These are phyloP conservation scores for Exserohilum rostratum DNA, from an alignment of 2,329 filamentous ascomycete species.

Conservation along the genomic window DNA sequence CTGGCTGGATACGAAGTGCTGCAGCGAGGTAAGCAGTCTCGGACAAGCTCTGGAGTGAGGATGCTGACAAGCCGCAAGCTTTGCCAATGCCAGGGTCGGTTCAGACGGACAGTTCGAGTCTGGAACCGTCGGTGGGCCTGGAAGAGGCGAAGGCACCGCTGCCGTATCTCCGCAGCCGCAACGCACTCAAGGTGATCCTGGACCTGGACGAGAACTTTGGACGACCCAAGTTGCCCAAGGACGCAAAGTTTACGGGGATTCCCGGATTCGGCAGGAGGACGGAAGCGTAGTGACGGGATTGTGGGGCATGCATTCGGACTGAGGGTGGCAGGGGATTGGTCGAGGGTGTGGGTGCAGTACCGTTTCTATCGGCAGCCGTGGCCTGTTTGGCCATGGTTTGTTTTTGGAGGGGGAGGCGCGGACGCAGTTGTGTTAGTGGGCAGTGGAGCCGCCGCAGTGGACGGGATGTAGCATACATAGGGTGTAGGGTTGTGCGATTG, in stretches of 20 bases:
- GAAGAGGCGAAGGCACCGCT: conserved; percentile 68
- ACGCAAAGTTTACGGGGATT: conserved; percentile 43
- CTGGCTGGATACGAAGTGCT: conserved; percentile 93
- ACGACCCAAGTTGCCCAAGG: conserved; percentile 64
- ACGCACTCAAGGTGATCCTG: conserved; percentile 93
- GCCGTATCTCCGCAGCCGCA: conserved; percentile 76
- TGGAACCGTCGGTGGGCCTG: conserved; percentile 68
- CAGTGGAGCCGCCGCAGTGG: conserved; percentile 23
- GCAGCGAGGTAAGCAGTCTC: conserved; percentile 60
- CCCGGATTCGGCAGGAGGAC: conserved; percentile 45
- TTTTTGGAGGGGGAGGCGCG: conserved; percentile 32
- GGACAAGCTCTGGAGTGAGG: background rate
- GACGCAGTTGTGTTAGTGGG: conserved; percentile 21
- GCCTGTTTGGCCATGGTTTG: conserved; percentile 36
- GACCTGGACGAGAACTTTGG: conserved; percentile 96
- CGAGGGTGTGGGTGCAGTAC: conserved; percentile 25
- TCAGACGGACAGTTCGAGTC: conserved; percentile 52
- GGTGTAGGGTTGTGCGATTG: conserved; percentile 2
- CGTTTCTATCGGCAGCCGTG: conserved; percentile 26
- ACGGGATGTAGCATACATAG: conserved; percentile 10
- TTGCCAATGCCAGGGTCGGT: conserved; percentile 79
- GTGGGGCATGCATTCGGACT: conserved; percentile 19
- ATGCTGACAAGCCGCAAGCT: conserved; percentile 35
- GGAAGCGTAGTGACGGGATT: conserved; percentile 26
- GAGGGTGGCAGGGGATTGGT: conserved; percentile 44